Conservation (phyloP, 441 rosid genomes). For the Populus hybrid region DNA sequence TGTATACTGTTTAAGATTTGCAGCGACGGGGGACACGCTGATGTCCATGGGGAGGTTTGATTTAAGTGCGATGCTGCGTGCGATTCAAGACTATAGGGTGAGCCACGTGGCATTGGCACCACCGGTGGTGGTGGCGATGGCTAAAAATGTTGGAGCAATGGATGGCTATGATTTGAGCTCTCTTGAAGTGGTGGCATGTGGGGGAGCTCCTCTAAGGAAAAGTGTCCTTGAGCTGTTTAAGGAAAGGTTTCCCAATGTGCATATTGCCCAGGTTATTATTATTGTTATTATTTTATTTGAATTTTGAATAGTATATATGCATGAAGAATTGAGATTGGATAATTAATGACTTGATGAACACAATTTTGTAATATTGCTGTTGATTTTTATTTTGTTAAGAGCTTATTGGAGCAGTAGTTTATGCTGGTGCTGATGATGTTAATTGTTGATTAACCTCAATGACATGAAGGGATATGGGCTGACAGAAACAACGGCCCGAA, state of each 20-base stretch:
- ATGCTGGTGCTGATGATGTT: neutral
- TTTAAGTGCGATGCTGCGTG: slow-evolving; percentile 26
- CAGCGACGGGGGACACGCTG: slow-evolving; percentile 44
- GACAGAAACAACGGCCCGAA: slow-evolving; percentile 52
- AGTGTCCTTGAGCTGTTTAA: slow-evolving; percentile 27
- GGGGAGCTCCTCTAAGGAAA: slow-evolving; percentile 43
- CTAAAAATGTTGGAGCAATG: slow-evolving; percentile 12
- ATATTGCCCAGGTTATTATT: neutral
- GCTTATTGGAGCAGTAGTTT: no score
- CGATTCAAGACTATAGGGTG: slow-evolving; percentile 32
- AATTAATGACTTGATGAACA: no score
- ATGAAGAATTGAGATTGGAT: no score
- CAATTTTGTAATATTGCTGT: no score
- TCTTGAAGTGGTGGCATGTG: slow-evolving; percentile 41
- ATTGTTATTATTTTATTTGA: no score
- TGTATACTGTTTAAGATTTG: slow-evolving; percentile 20
- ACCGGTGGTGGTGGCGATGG: slow-evolving; percentile 44
- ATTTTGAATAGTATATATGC: neutral
- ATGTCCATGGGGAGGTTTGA: slow-evolving; percentile 32
- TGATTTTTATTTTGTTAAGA: no score
- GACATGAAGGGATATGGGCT: slow-evolving; percentile 50
- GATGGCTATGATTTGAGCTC: slow-evolving; percentile 45
- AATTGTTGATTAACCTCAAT: neutral
- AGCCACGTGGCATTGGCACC: slow-evolving; percentile 53
- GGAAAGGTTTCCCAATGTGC: slow-evolving; percentile 34